These are phyloP conservation scores for Lasiodiplodia hormozganensis DNA, from an alignment of 2,329 filamentous ascomycete species.

Conservation along the genomic window DNA sequence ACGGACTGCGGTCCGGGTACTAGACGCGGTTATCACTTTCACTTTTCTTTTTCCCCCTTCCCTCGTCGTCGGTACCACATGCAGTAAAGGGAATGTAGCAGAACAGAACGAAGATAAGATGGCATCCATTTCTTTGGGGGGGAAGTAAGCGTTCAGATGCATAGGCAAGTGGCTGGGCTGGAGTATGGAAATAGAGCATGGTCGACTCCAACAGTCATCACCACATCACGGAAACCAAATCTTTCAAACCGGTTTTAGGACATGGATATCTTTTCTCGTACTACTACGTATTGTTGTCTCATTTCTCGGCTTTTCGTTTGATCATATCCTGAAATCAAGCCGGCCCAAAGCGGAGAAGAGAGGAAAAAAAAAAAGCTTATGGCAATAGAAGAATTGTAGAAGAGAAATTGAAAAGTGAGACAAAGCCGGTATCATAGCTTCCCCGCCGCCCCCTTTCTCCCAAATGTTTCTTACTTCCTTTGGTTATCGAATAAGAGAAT, in stretches of 20 bases:
- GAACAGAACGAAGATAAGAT: neutral
- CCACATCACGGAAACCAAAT: neutral
- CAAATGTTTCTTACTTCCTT: neutral
- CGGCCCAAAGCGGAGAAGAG: neutral
- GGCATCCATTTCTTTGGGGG: neutral
- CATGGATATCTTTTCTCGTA: neutral
- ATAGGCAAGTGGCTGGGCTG: neutral
- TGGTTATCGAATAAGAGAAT: neutral
- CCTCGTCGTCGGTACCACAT: neutral
- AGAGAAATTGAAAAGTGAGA: neutral
- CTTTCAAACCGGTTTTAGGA: neutral
- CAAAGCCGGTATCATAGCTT: constrained; percentile 5
- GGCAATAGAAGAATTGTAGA: neutral
- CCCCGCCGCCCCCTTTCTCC: neutral
- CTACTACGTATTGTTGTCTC: neutral
- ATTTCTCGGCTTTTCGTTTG: neutral
- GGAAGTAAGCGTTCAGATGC: neutral
- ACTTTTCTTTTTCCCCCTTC: neutral
- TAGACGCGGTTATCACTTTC: neutral
- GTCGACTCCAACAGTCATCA: neutral
- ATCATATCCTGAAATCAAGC: neutral
- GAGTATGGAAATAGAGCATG: neutral
- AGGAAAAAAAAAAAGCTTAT: neutral
- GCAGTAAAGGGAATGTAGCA: neutral
- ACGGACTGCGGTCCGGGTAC: neutral